Conservation (phyloP, 495 filamentous ascomycete species). For the Penicillium bialowiezense region DNA sequence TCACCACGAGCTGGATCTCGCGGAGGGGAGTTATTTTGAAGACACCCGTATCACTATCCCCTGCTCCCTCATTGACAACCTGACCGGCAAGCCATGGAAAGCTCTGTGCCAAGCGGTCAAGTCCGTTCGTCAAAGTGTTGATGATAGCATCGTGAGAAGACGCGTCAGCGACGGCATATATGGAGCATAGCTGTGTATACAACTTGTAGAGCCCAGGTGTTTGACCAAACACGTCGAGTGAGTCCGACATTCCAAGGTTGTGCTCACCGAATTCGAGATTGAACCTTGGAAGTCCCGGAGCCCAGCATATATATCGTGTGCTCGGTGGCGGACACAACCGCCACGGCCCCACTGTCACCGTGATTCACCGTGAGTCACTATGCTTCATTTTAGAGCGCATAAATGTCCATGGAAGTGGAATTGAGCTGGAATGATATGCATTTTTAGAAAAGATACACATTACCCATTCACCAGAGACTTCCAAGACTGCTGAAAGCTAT, state of each 20-base stretch:
- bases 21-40: constrained; percentile 40
- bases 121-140: constrained; percentile 30
- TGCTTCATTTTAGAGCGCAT: neutral
- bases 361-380: neutral
- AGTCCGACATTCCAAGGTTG: too few relatives aligned
- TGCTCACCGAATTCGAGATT: too few relatives aligned
- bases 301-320: neutral
- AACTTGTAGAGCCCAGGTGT: constrained; percentile 14
- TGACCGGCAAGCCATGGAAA: constrained; percentile 57
- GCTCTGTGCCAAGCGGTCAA: constrained; percentile 30
- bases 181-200: constrained; percentile 47
- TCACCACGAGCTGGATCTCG: constrained; percentile 39
- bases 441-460: too few relatives aligned
- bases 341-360: neutral
- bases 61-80: constrained; percentile 41
- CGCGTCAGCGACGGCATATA: constrained; percentile 28
- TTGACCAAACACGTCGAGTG: constrained; percentile 18
- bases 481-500: too few relatives aligned
- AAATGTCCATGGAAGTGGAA: too few relatives aligned
- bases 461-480: too few relatives aligned
- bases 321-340: neutral
- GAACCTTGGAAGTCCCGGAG: too few relatives aligned
- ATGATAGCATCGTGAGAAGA: constrained; percentile 27
- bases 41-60: constrained; percentile 31
- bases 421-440: too few relatives aligned